Base-by-base conservation (phyloP, 2,329 filamentous ascomycete species). In the Onygena corvina region DNA sequence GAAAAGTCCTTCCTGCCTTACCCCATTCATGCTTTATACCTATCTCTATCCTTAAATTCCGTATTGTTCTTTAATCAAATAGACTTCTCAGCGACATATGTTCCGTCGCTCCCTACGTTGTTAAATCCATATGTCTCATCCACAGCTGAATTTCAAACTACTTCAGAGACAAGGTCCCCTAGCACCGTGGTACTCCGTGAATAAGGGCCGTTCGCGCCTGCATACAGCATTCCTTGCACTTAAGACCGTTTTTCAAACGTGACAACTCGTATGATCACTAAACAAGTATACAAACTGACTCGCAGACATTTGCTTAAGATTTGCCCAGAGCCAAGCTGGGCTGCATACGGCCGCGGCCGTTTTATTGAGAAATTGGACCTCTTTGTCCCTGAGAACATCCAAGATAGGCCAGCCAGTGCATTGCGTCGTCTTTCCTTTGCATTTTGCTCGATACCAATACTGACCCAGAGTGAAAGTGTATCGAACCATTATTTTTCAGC, bases 41-140 rank as follows among this genome's bases (percentile, higher is more conserved):
- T 21, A 23, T 18, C 21, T 14, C n/a, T 3, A 18, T 34, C 31
- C n/a, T 3, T n/a, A n/a, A n/a, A n/a, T n/a, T n/a, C n/a, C n/a
- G n/a, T n/a, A n/a, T n/a, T n/a, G 4, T 16, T 36, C 36, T n/a
- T 40, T 14, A 40, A 25, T 40, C 18, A 40, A 40, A 23, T 40
- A 23, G 25, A 18, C 18, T 18, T 40, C 27, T 25, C 36, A 14
- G 8, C 14, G 11, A 18, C 18, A 18, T 18, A 5, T 11, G 27
- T 21, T 14, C 14, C 21, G 34, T 38, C 21, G 21, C 34, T 38
- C 18, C 34, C 14, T 38, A 14, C 14, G 18, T 40, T 21, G 8
- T 40, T 40, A 12, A 40, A 40, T 21, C 25, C 36, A 21, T 40
- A 21, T 40, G 36, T 40, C 36, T 40, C 36, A 40, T 40, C 36